Evolutionary conservation across 306 rosid species (phyloP).

Genomic region (Bauhinia variegata): DNA sequence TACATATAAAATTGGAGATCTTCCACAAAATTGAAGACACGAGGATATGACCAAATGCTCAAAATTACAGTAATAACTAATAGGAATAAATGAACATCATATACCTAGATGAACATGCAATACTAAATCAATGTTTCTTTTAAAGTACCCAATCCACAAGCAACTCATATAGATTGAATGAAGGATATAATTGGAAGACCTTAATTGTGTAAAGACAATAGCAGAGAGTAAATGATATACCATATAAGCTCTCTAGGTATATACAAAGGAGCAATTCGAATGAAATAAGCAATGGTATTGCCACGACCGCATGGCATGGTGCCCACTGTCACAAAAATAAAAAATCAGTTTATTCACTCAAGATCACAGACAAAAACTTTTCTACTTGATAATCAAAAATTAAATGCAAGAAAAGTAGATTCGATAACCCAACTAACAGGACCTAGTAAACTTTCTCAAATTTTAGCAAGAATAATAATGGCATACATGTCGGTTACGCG

Average conservation of each 20-base stretch:
- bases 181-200: slow-evolving; percentile 19
- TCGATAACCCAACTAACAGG: slow-evolving; percentile 21
- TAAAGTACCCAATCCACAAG: slow-evolving; percentile 8
- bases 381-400: background rate
- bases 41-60: background rate
- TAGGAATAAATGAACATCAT: slow-evolving; percentile 23
- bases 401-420: slow-evolving; percentile 18
- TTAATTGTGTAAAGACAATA: slow-evolving; percentile 7
- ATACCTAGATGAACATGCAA: slow-evolving; percentile 25
- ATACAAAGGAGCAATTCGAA: slow-evolving; percentile 98
- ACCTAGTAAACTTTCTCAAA: slow-evolving; percentile 11
- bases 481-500: slow-evolving; percentile 88
- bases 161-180: slow-evolving; percentile 18
- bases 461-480: slow-evolving; percentile 30
- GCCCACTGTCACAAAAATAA: slow-evolving; percentile 92
- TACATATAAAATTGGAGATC: slow-evolving; percentile 35
- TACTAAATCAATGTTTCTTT: slow-evolving; percentile 24
- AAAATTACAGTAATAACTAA: background rate
- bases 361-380: background rate
- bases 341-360: slow-evolving; percentile 31
- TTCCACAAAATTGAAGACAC: slow-evolving; percentile 3
- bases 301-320: slow-evolving; percentile 95
- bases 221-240: slow-evolving; percentile 47
- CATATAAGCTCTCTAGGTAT: slow-evolving; percentile 84
- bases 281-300: slow-evolving; percentile 86